Evolutionary conservation across 306 rosid species (phyloP).

Genomic region (Cucurbita argyrosperma): DNA sequence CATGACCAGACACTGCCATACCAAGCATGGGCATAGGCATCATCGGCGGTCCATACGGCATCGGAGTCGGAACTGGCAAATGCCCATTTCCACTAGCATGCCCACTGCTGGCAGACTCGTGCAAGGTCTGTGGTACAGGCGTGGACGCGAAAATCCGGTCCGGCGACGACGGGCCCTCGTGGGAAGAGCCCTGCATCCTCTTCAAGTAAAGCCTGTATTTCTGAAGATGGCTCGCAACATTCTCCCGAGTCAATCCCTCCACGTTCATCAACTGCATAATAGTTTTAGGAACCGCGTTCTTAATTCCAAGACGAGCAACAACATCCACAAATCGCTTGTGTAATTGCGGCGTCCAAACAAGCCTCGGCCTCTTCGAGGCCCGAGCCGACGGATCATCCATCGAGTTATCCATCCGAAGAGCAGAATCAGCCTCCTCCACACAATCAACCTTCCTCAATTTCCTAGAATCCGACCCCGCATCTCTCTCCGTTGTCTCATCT

Average conservation of each 20-base stretch:
- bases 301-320: constrained; percentile 76
- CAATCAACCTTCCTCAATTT: constrained; percentile 44
- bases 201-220: constrained; percentile 85
- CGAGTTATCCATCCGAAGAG: constrained; percentile 25
- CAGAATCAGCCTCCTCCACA: constrained; percentile 61
- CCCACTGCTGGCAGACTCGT: constrained; percentile 27
- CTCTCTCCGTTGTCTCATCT: constrained; percentile 31
- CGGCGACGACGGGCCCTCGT: constrained; percentile 35
- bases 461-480: constrained; percentile 44
- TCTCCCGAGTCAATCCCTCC: constrained; percentile 87
- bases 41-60: constrained; percentile 37
- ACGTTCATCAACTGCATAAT: constrained; percentile 97
- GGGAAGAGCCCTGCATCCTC: constrained; percentile 63
- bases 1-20: constrained; percentile 37
- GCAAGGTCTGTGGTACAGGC: constrained; percentile 63
- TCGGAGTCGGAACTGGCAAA: constrained; percentile 26
- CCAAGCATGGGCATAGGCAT: constrained; percentile 49
- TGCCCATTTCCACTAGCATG: constrained; percentile 36
- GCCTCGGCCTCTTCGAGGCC: constrained; percentile 55
- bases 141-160: constrained; percentile 77
- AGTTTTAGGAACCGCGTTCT: constrained; percentile 91
- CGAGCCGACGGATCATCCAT: constrained; percentile 35
- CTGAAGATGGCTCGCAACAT: constrained; percentile 89
- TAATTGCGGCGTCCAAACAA: constrained; percentile 92
- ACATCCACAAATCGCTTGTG: constrained; percentile 92